Base-by-base conservation (phyloP, 2,329 filamentous ascomycete species). In the Colletotrichum theobromicola region DNA sequence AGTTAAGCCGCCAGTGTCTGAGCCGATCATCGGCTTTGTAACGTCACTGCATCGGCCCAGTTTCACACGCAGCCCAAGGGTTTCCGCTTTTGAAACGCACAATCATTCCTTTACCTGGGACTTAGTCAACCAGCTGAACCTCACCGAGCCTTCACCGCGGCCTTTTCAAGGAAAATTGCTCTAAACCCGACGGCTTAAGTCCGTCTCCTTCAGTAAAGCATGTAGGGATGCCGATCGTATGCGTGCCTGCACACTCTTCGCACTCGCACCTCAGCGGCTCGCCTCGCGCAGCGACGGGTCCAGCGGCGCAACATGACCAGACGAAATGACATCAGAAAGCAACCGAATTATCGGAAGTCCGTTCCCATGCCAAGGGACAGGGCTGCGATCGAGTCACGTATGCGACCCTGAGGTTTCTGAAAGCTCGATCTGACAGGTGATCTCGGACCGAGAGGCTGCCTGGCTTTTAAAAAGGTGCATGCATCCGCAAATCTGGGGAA, bases 291-390 rank as follows among this genome's bases (percentile, higher is more conserved):
- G n/a, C 15, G 42, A 57, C 34, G 24, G 34, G 28, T 26, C 7
- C 34, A 13, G 26, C 8, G n/a, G n/a, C 35, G 16, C 65, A 21
- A 15, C 15, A 61, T 15, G 30, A 9, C 24, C 32, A 50, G 61
- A 65, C 21, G 35, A 46, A 5, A 72, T 74, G 72, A 72, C 67
- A 74, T 72, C 68, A 72, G 61, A 24, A 15, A 21, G 8, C 12
- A 16, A n/a, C 72, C 34, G 18, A 10, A n/a, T 26, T 21, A 15
- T 61, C 55, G 72, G 68, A 67, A 57, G 68, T 74, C 63, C 62
- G 68, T 67, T 32, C 24, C 34, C 55, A 9, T n/a, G 72, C 42
- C 68, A 67, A 62, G 34, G 30, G 26, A 61, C 42, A 37, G 32
- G 50, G 13, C 16, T 13, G 42, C 13, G 28, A 28, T 21, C 16